A percentile compares a stretch with the other conserved stretches of the same genome.
Evolutionary conservation across 2,329 filamentous ascomycete genomes (phyloP).

Genomic region (Fusarium clavum): DNA sequence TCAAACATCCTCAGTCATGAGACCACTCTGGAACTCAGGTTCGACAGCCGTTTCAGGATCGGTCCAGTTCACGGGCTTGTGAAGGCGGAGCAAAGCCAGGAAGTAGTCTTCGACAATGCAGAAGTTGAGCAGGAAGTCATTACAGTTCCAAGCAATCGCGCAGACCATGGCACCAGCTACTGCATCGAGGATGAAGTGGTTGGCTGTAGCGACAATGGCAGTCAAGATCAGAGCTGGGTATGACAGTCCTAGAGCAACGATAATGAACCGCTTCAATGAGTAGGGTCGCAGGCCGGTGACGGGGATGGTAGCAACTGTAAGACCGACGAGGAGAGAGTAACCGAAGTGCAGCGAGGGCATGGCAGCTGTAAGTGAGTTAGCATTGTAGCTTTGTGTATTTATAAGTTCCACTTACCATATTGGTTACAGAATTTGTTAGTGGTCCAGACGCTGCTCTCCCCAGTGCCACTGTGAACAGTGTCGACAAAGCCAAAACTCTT

Average conservation of each 20-base stretch:
- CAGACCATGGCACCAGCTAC: conserved; percentile 76
- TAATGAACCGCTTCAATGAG: conserved; percentile 61
- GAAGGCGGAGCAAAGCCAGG: conserved; percentile 69
- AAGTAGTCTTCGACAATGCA: conserved; percentile 76
- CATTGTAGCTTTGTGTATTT: not conserved
- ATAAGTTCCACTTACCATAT: conserved; percentile 69
- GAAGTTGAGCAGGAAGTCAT: conserved; percentile 69
- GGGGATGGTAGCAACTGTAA: conserved; percentile 75
- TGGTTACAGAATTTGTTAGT: conserved; percentile 81
- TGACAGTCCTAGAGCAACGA: conserved; percentile 63
- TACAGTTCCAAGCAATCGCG: conserved; percentile 69
- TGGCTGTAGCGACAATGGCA: conserved; percentile 77
- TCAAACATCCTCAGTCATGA: conserved; percentile 43
- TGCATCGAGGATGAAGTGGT: conserved; percentile 79
- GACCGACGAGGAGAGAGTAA: conserved; percentile 77
- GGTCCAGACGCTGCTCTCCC: conserved; percentile 65
- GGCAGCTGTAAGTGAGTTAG: conserved; percentile 61
- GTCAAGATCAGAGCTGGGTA: conserved; percentile 75
- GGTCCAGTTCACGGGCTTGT: conserved; percentile 67
- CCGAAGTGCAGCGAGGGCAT: conserved; percentile 83
- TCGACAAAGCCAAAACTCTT: conserved; percentile 72
- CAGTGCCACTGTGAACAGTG: conserved; percentile 63
- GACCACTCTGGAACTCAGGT: conserved; percentile 46
- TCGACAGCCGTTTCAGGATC: conserved; percentile 54
- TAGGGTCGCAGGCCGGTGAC: conserved; percentile 65